Evolutionary conservation across 306 rosid species (phyloP), one percentile per base, ranked within the genome.

Genomic region (Gleditsia sinensis): DNA sequence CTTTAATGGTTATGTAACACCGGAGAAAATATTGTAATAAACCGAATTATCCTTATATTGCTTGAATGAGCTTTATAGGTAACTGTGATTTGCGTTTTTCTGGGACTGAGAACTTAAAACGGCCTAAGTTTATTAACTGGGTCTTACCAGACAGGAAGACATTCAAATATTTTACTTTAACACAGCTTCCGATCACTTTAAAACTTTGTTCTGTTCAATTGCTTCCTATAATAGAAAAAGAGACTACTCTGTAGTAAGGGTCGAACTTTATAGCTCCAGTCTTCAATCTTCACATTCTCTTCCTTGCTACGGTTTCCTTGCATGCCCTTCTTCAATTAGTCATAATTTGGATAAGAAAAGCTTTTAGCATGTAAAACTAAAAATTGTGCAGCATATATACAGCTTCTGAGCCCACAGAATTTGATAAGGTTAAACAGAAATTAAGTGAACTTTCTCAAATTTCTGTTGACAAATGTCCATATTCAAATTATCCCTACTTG

Each of bases 91-190:
- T 72, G 20, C 21, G n/a, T 45, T 72, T 72, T 23, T 9, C 10
- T 0, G 11, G 7, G 16, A 32, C 5, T 42, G 7, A 51, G 11
- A 25, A 54, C 54, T 25, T 13, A 2, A 16, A 19, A 54, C 2
- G 9, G 10, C 12, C 7, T 5, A 1, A 11, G 53, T 39, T 37
- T 36, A 23, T 20, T 28, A 34, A 43, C 24, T n/a, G 34, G 64
- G 67, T 30, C 53, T 28, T 71, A 33, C 12, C 69, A 65, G 74
- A 73, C 75, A 66, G 33, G 14, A 56, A 54, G 70, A 79, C 63
- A 45, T 27, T 10, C 33, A 69, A 56, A 65, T 7, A 46, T 66
- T 54, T 24, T 25, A 14, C 63, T 70, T 70, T 37, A 32, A 32
- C 19, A 54, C 21, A 54, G 45, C 7, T 14, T n/a, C 1, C 17